Conservation (phyloP, 225 moss, liverwort and hornwort genomes). For the Pleurozium schreberi region DNA sequence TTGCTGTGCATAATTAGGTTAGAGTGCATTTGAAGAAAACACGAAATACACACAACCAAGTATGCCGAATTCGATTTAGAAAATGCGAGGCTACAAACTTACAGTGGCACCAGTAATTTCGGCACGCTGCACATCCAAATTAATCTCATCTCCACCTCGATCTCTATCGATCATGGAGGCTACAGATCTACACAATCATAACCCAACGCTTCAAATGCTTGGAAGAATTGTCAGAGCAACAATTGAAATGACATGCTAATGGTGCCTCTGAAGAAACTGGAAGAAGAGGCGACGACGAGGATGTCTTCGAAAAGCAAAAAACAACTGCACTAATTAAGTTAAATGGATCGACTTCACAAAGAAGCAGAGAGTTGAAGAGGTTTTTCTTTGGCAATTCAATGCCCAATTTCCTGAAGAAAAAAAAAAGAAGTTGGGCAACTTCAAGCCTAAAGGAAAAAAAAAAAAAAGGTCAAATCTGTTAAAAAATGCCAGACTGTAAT, state of each 20-base stretch:
- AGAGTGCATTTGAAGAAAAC: neutral
- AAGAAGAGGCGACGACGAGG: neutral
- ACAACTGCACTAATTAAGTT: neutral
- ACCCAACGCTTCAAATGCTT: neutral
- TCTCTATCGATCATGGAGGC: slow-evolving; percentile 85
- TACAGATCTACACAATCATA: slow-evolving; percentile 29
- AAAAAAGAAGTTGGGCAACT: no score
- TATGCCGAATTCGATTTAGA: neutral
- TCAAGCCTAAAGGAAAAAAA: no score
- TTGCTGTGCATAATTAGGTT: neutral
- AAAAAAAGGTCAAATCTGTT: no score
- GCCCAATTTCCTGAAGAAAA: no score
- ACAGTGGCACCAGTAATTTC: slow-evolving; percentile 61
- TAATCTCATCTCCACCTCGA: slow-evolving; percentile 67
- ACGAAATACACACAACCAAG: neutral
- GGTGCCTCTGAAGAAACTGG: neutral
- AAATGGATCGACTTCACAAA: neutral
- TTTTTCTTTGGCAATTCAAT: no score
- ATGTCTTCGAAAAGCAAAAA: neutral
- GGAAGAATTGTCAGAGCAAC: neutral
- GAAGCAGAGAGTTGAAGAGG: neutral
- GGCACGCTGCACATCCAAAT: slow-evolving; percentile 36
- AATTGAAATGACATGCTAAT: neutral
- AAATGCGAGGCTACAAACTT: neutral
- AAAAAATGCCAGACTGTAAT: no score